Evolutionary conservation across 2,329 filamentous ascomycete species (phyloP), one percentile per base, ranked within the genome.

Genomic region (Trichoderma koningiopsis): DNA sequence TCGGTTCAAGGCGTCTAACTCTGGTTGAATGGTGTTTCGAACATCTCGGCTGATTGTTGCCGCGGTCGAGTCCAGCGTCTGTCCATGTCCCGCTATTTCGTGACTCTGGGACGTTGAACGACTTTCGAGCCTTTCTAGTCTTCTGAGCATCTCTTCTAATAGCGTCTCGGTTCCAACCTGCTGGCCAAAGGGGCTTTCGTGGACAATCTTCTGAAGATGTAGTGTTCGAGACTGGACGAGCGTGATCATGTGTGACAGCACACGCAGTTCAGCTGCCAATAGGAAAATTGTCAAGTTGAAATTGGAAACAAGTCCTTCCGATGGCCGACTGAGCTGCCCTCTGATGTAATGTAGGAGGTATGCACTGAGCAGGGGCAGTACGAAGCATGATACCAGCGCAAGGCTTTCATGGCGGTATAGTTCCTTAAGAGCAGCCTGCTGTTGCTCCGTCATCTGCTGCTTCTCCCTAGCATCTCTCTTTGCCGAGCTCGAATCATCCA

Each of bases 271-370:
- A 4, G 95, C 92, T 0, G 92, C 92, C 22, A 97, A 85, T 3
- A 97, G 83, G 79, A 97, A 98, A 64, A 98, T 92, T 14, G 91
- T 94, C 67, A 98, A 84, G 78, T 97, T 97, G 81, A 95, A 96
- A 79, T 97, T 92, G 5, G 93, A 97, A 7, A 98, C 91, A 13
- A 98, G 83, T 1, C 92, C 92, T 77, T 96, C 94, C 0, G 93
- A 94, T 0, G 92, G 92, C 2, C 92, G 86, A 29, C 92, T 94
- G 22, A 98, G 87, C 74, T 95, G 93, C 10, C 86, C 87, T 62
- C 95, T 89, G 70, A 97, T 92, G 24, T 88, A 83, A 77, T 97
- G 94, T 13, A 98, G 84, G 49, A 97, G 83, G 80, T 91, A 96
- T 33, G 94, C 92, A n/a, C 92, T 92, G 4, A 93, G 77, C 0